Conservation (phyloP, 78 protist species). For the Cavenderia fasciculata region DNA sequence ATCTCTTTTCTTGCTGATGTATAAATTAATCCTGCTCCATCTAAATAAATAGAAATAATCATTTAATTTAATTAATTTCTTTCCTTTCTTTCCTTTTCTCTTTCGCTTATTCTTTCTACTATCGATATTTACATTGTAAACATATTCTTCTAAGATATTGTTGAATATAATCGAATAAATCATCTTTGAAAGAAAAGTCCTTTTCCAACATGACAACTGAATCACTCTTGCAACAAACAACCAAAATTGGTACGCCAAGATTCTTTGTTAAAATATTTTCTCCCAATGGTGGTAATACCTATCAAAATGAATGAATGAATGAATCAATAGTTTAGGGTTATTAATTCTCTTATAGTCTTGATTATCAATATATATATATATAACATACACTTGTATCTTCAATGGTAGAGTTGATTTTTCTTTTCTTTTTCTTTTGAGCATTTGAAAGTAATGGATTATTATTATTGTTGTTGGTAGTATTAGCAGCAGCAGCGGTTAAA, state of each 20-base stretch:
- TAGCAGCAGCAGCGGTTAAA: not conserved
- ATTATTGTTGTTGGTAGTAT: not conserved
- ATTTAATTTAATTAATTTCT: not conserved
- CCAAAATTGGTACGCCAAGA: slow-evolving; percentile 74
- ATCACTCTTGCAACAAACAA: slow-evolving; percentile 78
- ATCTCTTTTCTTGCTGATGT: slow-evolving; percentile 81
- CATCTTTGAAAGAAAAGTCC: slow-evolving; percentile 76
- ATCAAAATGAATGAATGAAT: no score
- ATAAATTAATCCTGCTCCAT: slow-evolving; percentile 84
- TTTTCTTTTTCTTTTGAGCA: slow-evolving; percentile 55
- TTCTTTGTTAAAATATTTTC: slow-evolving; percentile 59
- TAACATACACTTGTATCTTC: slow-evolving; percentile 71
- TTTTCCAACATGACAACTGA: slow-evolving; percentile 68
- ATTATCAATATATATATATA: no score
- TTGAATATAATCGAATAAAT: slow-evolving; percentile 81
- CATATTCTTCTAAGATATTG: slow-evolving; percentile 75
- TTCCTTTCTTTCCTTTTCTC: not conserved
- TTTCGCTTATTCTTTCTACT: not conserved
- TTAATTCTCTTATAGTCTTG: no score
- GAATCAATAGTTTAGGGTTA: no score
- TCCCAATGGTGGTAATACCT: slow-evolving; percentile 65
- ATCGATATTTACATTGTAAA: slow-evolving; percentile 52
- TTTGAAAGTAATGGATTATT: not conserved
- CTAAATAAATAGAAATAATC: no score
- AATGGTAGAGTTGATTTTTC: not conserved